phyloP scores from a whole-genome alignment of 2,329 filamentous ascomycete species.

The Phaeosphaeriaceae sp. region DNA sequence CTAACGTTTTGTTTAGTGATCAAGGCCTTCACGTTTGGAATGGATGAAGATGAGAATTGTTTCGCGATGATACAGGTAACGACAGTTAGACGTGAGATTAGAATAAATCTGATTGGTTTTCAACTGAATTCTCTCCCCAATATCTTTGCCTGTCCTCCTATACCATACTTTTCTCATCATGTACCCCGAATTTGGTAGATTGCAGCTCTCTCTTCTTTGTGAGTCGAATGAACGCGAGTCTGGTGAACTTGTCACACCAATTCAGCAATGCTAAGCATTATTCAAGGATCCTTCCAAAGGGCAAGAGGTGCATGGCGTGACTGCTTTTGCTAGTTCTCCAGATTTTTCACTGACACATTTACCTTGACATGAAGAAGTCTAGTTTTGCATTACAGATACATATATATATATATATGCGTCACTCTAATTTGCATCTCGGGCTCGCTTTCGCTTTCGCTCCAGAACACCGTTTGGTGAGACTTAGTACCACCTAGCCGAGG shows the following conservation, averaged over 20 bases:
- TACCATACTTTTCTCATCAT: too few relatives aligned
- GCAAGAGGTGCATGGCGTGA: too few relatives aligned
- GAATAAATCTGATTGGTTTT: too few relatives aligned
- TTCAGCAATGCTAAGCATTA: too few relatives aligned
- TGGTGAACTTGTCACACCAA: too few relatives aligned
- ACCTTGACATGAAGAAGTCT: background rate
- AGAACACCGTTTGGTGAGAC: slow-evolving; percentile 1
- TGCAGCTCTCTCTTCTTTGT: background rate
- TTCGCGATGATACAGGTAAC: background rate
- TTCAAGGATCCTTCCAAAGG: too few relatives aligned
- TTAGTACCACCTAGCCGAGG: background rate
- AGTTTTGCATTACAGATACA: background rate
- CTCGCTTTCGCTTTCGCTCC: slow-evolving; percentile 3
- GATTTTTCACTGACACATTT: too few relatives aligned
- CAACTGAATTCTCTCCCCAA: too few relatives aligned
- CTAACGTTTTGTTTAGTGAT: background rate
- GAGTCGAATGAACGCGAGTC: background rate
- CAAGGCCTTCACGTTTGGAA: too few relatives aligned
- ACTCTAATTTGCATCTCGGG: slow-evolving; percentile 1
- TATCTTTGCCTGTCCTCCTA: too few relatives aligned
- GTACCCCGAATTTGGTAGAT: background rate
- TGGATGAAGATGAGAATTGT: background rate
- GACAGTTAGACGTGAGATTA: too few relatives aligned
- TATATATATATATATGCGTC: background rate
- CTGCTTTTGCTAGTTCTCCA: too few relatives aligned